Evolutionary conservation across 352 stramenopile species (phyloP).

Genomic region (Pythium brachiatum): DNA sequence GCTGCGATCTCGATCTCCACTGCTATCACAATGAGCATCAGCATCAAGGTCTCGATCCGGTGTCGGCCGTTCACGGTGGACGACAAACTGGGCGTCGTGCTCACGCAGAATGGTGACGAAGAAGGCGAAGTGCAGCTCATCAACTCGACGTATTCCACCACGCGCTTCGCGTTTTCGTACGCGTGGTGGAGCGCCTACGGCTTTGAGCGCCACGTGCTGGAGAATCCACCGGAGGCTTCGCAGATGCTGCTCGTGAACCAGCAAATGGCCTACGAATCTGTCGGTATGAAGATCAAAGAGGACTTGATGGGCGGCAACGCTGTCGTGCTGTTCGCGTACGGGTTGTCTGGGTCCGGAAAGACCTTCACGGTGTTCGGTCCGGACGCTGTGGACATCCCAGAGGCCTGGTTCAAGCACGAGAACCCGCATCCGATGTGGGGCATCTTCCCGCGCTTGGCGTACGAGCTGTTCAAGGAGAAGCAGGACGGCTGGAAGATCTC

Average conservation of each 20-base stretch:
- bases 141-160: slow-evolving; percentile 93
- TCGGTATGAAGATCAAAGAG: slow-evolving; percentile 91
- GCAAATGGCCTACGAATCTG: slow-evolving; percentile 85
- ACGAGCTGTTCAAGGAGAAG: slow-evolving; percentile 94
- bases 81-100: slow-evolving; percentile 90
- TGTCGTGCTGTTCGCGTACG: slow-evolving; percentile 94
- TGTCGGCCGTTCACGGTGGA: slow-evolving; percentile 88
- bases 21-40: slow-evolving; percentile 66
- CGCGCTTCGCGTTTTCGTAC: slow-evolving; percentile 91
- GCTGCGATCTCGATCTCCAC: background rate
- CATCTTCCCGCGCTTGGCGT: slow-evolving; percentile 90
- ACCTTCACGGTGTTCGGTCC: slow-evolving; percentile 94
- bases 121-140: slow-evolving; percentile 92
- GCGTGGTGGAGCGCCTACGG: slow-evolving; percentile 94
- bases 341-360: slow-evolving; percentile 90
- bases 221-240: slow-evolving; percentile 50
- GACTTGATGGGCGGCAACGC: slow-evolving; percentile 90
- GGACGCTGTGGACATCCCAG: slow-evolving; percentile 90
- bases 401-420: slow-evolving; percentile 94
- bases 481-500: slow-evolving; percentile 95
- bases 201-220: slow-evolving; percentile 86
- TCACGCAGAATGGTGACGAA: slow-evolving; percentile 90
- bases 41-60: slow-evolving; percentile 88
- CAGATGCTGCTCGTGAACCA: slow-evolving; percentile 91
- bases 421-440: slow-evolving; percentile 89